Evolutionary conservation across 768 basidiomycete species (phyloP).

Genomic region (Hypholoma sublateritium): DNA sequence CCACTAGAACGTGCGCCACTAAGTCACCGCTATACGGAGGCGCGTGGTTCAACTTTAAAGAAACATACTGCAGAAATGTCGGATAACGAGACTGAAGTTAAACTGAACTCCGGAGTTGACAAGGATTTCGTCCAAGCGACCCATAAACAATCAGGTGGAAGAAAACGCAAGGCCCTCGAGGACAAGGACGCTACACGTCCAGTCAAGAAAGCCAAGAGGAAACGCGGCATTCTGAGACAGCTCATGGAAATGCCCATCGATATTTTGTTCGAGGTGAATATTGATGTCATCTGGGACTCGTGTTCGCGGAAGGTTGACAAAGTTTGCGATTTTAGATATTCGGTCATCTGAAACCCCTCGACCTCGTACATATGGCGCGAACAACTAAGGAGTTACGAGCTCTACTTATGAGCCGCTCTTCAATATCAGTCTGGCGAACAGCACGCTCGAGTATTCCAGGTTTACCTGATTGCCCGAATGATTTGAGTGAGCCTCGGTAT

Average conservation of each 20-base stretch:
- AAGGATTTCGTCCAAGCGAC: neutral
- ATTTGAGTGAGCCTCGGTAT: conserved; percentile 26
- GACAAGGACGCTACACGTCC: neutral
- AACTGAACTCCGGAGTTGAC: neutral
- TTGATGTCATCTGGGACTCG: neutral
- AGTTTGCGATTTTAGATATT: conserved; percentile 18
- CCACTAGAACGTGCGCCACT: no score
- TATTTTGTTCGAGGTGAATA: conserved; percentile 26
- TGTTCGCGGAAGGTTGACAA: neutral
- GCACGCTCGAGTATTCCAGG: conserved; percentile 13
- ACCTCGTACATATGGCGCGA: conserved; percentile 20
- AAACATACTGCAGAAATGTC: neutral
- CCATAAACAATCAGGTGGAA: neutral
- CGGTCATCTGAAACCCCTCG: conserved; percentile 14
- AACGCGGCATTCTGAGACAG: conserved; percentile 16
- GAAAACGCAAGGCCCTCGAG: neutral
- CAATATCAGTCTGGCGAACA: conserved; percentile 22
- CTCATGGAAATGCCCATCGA: conserved; percentile 32
- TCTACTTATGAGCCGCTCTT: conserved; percentile 17
- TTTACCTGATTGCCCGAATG: conserved; percentile 23
- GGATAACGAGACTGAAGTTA: neutral
- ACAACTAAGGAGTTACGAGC: conserved; percentile 18
- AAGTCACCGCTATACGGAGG: no score
- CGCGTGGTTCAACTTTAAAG: no score
- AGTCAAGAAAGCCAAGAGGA: conserved; percentile 9